Evolutionary conservation across 2,329 filamentous ascomycete species (phyloP).

Genomic region (Scedosporium apiospermum): DNA sequence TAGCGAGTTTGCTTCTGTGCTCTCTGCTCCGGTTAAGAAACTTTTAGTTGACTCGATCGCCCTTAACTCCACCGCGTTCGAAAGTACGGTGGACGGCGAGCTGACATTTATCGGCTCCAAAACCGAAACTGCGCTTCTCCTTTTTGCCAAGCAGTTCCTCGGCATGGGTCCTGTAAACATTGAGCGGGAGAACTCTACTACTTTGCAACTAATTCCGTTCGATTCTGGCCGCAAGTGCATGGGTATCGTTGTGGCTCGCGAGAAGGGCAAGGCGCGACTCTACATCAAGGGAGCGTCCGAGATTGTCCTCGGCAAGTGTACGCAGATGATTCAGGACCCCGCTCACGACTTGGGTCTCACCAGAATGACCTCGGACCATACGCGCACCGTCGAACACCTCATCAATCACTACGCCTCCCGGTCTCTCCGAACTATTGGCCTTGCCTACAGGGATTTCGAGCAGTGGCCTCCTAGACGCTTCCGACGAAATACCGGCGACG

Average conservation of each 20-base stretch:
- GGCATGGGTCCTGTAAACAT: slow-evolving; percentile 57
- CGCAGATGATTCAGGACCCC: slow-evolving; percentile 39
- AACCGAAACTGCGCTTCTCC: slow-evolving; percentile 66
- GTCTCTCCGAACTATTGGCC: slow-evolving; percentile 75
- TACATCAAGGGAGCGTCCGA: slow-evolving; percentile 58
- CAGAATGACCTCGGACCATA: slow-evolving; percentile 41
- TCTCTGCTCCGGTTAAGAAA: slow-evolving; percentile 37
- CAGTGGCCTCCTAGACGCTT: slow-evolving; percentile 68
- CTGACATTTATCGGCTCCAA: slow-evolving; percentile 66
- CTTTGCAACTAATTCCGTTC: slow-evolving; percentile 63
- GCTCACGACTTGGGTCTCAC: slow-evolving; percentile 30
- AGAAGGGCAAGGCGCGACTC: slow-evolving; percentile 42
- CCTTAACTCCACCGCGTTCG: slow-evolving; percentile 66
- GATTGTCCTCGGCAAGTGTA: slow-evolving; percentile 50
- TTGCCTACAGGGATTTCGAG: slow-evolving; percentile 76
- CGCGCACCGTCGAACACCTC: slow-evolving; percentile 48
- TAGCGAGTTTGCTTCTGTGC: slow-evolving; percentile 35
- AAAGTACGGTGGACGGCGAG: slow-evolving; percentile 59
- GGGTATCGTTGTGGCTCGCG: slow-evolving; percentile 46
- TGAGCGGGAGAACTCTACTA: slow-evolving; percentile 49
- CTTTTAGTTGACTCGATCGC: slow-evolving; percentile 50
- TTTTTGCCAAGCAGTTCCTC: slow-evolving; percentile 56
- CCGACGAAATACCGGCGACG: slow-evolving; percentile 27
- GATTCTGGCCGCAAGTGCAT: slow-evolving; percentile 69
- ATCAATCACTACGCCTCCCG: slow-evolving; percentile 71